Base-by-base conservation (phyloP, 2,329 filamentous ascomycete genomes). In the Aspergillus quadricinctus region DNA sequence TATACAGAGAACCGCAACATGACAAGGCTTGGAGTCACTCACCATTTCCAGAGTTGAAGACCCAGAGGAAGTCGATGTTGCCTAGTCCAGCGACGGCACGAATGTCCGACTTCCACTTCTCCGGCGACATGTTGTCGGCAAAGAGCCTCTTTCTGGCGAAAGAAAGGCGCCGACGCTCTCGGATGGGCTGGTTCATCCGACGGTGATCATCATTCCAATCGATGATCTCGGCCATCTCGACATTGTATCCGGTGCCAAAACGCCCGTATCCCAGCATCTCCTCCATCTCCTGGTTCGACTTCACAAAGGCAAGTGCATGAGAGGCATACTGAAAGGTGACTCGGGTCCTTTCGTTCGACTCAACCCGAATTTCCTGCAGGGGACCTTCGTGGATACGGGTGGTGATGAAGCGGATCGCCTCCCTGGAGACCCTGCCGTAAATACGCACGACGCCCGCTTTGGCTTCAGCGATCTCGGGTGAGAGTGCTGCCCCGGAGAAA, bases 11-110 rank as follows among this genome's bases (percentile, higher is more conserved):
- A 23, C 41, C 29, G 14, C 27, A 28, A 37, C 19, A 31, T n/a
- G 21, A 19, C 21, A 21, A 17, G 19, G 4, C 9, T n/a, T n/a
- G 10, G 27, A 23, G 48, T 10, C 9, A 64, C 73, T 64, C 64
- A 77, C 74, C 75, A 53, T 77, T 77, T 7, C 75, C 75, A 54
- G 69, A 68, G 54, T 77, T 77, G 59, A 75, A 77, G 5, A 74
- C 65, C 71, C 73, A 77, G 17, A 74, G 62, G 54, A 75, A 68
- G 53, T 77, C 75, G 53, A 77, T 66, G 50, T 73, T 73, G 27
- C 68, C 66, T 5, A 62, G 51, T 8, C 73, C 74, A 9, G 62
- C 68, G 29, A 75, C 61, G 29, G 67, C 57, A 19, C 66, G 65
- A 25, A 76, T 64, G 54, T 75, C 72, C 23, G 66, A 66, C 53